Conservation (phyloP, 352 stramenopile genomes). For the Phytophthora vignae region DNA sequence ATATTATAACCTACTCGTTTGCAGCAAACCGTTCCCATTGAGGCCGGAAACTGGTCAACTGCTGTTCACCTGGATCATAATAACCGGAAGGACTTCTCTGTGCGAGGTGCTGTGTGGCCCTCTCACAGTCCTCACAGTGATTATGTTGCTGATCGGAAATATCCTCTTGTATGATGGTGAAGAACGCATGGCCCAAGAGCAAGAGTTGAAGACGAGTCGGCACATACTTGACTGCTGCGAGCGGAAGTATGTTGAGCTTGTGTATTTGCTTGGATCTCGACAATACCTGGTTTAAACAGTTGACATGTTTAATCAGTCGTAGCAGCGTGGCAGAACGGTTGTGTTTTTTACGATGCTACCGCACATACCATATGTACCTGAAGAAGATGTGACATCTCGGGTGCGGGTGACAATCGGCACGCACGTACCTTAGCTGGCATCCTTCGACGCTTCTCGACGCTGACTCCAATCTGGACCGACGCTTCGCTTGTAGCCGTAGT, state of each 20-base stretch:
- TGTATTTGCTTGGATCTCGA: no score
- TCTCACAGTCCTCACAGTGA: not conserved
- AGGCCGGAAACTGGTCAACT: not conserved
- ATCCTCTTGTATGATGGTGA: no score
- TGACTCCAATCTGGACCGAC: conserved; percentile 68
- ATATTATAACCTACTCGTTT: not conserved
- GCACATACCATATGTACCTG: not conserved
- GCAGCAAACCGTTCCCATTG: not conserved
- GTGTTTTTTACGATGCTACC: no score
- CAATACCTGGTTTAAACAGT: no score
- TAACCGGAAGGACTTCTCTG: not conserved
- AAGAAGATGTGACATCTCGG: not conserved
- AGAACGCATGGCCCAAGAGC: no score
- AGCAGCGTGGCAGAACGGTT: no score
- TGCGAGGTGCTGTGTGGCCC: not conserved
- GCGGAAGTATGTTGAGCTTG: no score
- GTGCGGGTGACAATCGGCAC: not conserved
- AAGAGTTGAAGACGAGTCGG: no score
- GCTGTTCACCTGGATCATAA: not conserved
- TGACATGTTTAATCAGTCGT: no score
- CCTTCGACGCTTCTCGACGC: conserved; percentile 7
- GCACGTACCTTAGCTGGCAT: conserved; percentile 23
- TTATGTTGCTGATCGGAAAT: no score
- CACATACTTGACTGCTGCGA: no score
- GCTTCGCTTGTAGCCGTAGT: conserved; percentile 67